Evolutionary conservation across 2,329 filamentous ascomycete genomes (phyloP).

Genomic region (Monosporascus sp.): DNA sequence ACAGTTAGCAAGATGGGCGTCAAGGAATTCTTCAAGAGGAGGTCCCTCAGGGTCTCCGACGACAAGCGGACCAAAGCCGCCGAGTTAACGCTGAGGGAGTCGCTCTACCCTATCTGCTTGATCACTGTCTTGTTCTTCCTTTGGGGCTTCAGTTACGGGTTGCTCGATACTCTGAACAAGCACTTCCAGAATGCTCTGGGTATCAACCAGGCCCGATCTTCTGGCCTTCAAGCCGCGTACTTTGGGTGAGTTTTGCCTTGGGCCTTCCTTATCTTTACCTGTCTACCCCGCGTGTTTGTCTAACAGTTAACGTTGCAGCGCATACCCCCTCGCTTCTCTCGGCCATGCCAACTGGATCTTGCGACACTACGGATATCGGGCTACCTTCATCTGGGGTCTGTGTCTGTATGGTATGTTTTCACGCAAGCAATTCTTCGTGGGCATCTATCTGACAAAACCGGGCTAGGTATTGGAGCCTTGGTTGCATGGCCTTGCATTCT

Average conservation of each 20-base stretch:
- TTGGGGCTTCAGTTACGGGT: constrained; percentile 55
- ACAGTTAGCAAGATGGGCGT: constrained; percentile 31
- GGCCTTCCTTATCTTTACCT: background rate
- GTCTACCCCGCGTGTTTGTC: background rate
- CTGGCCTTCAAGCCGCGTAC: constrained; percentile 59
- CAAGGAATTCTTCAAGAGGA: constrained; percentile 38
- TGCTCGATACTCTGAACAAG: constrained; percentile 45
- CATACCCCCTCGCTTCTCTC: constrained; percentile 66
- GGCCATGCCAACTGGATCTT: constrained; percentile 58
- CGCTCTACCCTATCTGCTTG: constrained; percentile 59
- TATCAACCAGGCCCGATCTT: constrained; percentile 52
- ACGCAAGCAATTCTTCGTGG: constrained; percentile 1
- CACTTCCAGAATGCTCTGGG: constrained; percentile 53
- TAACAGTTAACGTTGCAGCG: constrained; percentile 29
- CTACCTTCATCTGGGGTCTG: constrained; percentile 63
- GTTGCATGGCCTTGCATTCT: constrained; percentile 53
- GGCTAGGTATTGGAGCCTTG: constrained; percentile 46
- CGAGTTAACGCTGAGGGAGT: constrained; percentile 62
- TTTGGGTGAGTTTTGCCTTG: constrained; percentile 44
- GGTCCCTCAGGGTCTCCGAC: constrained; percentile 34
- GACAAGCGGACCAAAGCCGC: constrained; percentile 46
- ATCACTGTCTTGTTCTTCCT: constrained; percentile 63
- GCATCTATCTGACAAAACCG: constrained; percentile 11
- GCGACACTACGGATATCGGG: constrained; percentile 57
- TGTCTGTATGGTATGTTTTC: constrained; percentile 49